A percentile compares a stretch with the other conserved stretches of the same genome.
phyloP scores from a whole-genome alignment of 2,329 filamentous ascomycete species.

The Coniochaeta hoffmannii region DNA sequence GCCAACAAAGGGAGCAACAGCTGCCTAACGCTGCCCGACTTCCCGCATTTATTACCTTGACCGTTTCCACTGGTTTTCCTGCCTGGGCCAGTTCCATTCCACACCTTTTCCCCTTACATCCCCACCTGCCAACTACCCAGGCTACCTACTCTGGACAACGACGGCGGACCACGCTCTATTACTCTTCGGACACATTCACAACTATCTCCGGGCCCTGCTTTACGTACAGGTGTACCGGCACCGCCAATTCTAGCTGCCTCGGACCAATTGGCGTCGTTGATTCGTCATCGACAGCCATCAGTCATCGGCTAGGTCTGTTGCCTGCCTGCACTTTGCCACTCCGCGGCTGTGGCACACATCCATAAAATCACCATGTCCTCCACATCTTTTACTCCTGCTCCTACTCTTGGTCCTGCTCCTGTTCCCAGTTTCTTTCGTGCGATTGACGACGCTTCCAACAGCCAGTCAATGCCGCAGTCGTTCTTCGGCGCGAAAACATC shows the following conservation, averaged over 20 bases:
- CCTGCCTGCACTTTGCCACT: conserved; percentile 12
- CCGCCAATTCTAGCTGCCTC: neutral
- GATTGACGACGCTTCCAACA: neutral
- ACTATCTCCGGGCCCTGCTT: neutral
- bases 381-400: neutral
- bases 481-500: neutral
- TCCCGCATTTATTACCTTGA: neutral
- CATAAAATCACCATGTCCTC: conserved; percentile 1
- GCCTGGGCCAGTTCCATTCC: neutral
- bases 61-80: neutral
- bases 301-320: conserved; percentile 10
- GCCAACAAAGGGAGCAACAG: neutral
- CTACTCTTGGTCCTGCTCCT: neutral
- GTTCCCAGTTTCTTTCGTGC: neutral
- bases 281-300: conserved; percentile 2
- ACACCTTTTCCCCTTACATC: neutral
- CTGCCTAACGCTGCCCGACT: neutral
- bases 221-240: too few species aligned
- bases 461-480: neutral
- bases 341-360: conserved; percentile 1
- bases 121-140: too few species aligned
- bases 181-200: neutral
- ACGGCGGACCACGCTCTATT: neutral
- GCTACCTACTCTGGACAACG: neutral
- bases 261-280: neutral